Percentiles rank a stretch among this genome's conserved stretches.
Conservation (phyloP, 345 rosid genomes). For the Populus euphratica region DNA sequence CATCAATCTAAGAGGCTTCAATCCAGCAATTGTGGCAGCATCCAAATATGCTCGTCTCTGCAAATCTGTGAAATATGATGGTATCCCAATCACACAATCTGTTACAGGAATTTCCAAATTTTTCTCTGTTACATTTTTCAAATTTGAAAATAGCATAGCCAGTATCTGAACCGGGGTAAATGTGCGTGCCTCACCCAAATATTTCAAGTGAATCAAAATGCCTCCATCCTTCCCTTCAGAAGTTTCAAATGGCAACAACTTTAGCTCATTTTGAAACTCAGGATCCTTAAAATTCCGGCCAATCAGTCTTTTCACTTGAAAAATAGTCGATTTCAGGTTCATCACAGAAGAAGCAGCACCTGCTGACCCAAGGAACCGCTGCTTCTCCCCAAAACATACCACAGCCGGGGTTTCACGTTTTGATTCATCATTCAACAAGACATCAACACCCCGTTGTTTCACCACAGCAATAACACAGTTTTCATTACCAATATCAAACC, state of each 20-base stretch:
- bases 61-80: constrained; percentile 56
- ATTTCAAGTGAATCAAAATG: constrained; percentile 40
- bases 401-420: constrained; percentile 58
- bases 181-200: constrained; percentile 45
- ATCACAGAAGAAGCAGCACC: constrained; percentile 71
- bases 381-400: constrained; percentile 82
- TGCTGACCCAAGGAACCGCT: constrained; percentile 74
- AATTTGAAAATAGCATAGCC: constrained; percentile 66
- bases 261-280: constrained; percentile 51
- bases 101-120: constrained; percentile 36
- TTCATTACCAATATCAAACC: constrained; percentile 25
- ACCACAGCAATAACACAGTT: constrained; percentile 21
- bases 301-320: constrained; percentile 65
- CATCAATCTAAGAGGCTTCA: constrained; percentile 55
- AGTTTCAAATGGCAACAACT: constrained; percentile 51
- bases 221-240: constrained; percentile 46
- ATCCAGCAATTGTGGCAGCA: constrained; percentile 53
- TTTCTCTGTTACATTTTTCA: constrained; percentile 55
- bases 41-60: constrained; percentile 53
- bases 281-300: constrained; percentile 46
- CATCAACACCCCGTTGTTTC: constrained; percentile 22
- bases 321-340: constrained; percentile 73
- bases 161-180: constrained; percentile 53
- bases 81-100: constrained; percentile 59
- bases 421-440: constrained; percentile 17